Conservation (phyloP, 2,329 filamentous ascomycete genomes). For the Zymoseptoria pseudotritici region DNA sequence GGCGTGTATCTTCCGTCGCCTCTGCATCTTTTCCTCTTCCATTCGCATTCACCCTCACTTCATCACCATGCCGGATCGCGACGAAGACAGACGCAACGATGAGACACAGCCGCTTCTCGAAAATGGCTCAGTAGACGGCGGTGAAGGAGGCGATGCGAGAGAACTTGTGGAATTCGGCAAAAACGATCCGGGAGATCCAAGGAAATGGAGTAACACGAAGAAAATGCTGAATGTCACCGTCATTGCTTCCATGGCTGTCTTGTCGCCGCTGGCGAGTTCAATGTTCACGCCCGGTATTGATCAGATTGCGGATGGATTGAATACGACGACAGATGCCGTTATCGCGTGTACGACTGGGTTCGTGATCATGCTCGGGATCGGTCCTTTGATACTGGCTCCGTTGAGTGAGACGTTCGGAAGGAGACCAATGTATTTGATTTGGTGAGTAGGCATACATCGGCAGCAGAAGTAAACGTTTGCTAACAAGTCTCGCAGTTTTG, state of each 20-base stretch:
- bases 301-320: slow-evolving; percentile 42
- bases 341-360: slow-evolving; percentile 46
- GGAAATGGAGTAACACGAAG: slow-evolving; percentile 37
- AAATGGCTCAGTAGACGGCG: slow-evolving; percentile 28
- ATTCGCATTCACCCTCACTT: too few species aligned
- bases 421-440: slow-evolving; percentile 37
- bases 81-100: slow-evolving; percentile 10
- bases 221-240: slow-evolving; percentile 45
- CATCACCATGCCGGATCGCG: not conserved
- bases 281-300: slow-evolving; percentile 48
- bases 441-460: not conserved
- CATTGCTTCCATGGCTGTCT: slow-evolving; percentile 44
- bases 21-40: not conserved
- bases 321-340: slow-evolving; percentile 36
- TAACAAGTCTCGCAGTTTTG: slow-evolving; percentile 27
- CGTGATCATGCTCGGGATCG: slow-evolving; percentile 43
- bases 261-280: slow-evolving; percentile 41
- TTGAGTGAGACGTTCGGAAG: slow-evolving; percentile 41
- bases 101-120: slow-evolving; percentile 36
- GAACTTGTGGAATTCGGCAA: slow-evolving; percentile 28
- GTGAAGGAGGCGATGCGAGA: slow-evolving; percentile 28
- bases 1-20: not conserved
- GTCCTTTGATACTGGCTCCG: slow-evolving; percentile 41
- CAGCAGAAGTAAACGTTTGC: not conserved
- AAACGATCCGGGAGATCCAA: slow-evolving; percentile 38